Percentiles rank a stretch among this genome's conserved stretches.
Evolutionary conservation across 139 green algal species (phyloP).

Genomic region (Ettlia oleoabundans): DNA sequence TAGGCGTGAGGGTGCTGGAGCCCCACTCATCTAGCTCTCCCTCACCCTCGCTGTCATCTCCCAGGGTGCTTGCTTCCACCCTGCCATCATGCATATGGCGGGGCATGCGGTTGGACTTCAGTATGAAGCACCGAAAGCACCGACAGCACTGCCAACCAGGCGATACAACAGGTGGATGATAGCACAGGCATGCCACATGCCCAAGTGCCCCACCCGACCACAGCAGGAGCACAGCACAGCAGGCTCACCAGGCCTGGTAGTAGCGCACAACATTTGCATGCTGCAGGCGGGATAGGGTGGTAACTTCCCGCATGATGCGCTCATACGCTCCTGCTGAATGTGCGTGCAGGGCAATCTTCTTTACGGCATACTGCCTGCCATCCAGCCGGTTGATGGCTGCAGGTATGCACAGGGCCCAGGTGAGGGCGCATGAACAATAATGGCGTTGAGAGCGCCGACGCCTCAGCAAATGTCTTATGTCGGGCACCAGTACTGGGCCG

Average conservation of each 20-base stretch:
- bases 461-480: too few species aligned
- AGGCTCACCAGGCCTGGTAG: conserved; percentile 75
- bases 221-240: not conserved
- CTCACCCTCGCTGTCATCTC: not conserved
- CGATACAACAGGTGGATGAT: too few species aligned
- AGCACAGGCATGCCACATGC: not conserved
- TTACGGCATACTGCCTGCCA: conserved; percentile 90
- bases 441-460: too few species aligned
- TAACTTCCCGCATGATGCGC: conserved; percentile 89
- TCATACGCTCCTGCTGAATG: conserved; percentile 38
- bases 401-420: not conserved
- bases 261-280: conserved; percentile 93
- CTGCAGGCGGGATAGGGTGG: conserved; percentile 89
- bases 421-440: not conserved
- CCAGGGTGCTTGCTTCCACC: conserved; percentile 10
- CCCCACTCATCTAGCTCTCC: conserved; percentile 27
- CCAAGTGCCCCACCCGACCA: not conserved
- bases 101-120: too few species aligned
- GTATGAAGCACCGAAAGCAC: too few species aligned
- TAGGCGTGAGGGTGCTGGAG: not conserved
- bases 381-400: conserved; percentile 35
- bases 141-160: not conserved
- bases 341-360: conserved; percentile 83
- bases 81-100: not conserved
- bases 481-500: too few species aligned